Conservation (phyloP, 192 early-diverging fungal species). For the Gamsiella multidivaricata region DNA sequence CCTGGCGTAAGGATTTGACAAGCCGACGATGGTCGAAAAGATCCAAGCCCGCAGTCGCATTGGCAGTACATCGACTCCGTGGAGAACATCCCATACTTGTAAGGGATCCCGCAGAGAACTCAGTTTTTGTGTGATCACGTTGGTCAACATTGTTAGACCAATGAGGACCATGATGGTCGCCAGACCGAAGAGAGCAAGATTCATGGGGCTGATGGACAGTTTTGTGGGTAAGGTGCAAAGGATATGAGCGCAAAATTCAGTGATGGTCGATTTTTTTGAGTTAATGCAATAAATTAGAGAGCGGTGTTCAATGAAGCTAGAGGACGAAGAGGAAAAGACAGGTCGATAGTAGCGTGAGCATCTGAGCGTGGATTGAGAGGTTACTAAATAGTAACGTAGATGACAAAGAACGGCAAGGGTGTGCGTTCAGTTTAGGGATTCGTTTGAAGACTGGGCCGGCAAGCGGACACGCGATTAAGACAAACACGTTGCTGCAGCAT, state of each 20-base stretch:
- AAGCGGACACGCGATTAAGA: too few species aligned
- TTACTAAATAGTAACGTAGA: too few species aligned
- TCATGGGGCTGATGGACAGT: slow-evolving; percentile 11
- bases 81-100: slow-evolving; percentile 59
- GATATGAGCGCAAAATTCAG: too few species aligned
- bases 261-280: too few species aligned
- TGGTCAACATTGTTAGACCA: slow-evolving; percentile 4
- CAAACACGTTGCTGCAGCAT: slow-evolving; percentile 7
- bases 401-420: too few species aligned
- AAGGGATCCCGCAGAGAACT: slow-evolving; percentile 48
- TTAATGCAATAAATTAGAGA: too few species aligned
- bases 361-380: too few species aligned
- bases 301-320: too few species aligned
- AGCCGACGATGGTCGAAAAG: slow-evolving; percentile 56
- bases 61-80: slow-evolving; percentile 47
- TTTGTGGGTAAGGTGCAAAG: background rate
- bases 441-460: too few species aligned
- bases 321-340: background rate
- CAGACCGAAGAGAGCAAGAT: slow-evolving; percentile 8
- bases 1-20: slow-evolving; percentile 59
- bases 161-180: slow-evolving; percentile 8
- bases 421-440: too few species aligned
- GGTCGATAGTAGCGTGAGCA: background rate
- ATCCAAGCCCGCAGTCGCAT: slow-evolving; percentile 57
- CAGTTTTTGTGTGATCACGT: slow-evolving; percentile 33